Percentiles rank a stretch among this genome's conserved stretches.
phyloP scores from a whole-genome alignment of 2,329 filamentous ascomycete species.

The Talaromyces amestolkiae region DNA sequence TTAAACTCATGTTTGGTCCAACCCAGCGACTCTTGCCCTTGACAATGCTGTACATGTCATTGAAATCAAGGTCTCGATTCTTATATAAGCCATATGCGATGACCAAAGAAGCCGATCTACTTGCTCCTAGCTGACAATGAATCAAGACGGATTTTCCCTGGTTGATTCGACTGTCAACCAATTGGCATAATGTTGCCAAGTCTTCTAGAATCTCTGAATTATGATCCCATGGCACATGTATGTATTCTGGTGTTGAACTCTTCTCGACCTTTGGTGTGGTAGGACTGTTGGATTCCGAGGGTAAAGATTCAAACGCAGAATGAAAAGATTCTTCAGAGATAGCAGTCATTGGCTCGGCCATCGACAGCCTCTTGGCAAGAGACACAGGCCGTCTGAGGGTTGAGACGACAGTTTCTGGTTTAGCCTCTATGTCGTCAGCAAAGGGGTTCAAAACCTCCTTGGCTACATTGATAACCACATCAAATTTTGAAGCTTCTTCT shows the following conservation, averaged over 20 bases:
- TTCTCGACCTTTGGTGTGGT: conserved; percentile 32
- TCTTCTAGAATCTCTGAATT: conserved; percentile 67
- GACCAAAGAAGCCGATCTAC: conserved; percentile 63
- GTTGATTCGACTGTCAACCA: conserved; percentile 59
- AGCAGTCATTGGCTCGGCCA: conserved; percentile 45
- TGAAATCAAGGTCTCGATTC: conserved; percentile 60
- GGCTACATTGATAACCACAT: conserved; percentile 64
- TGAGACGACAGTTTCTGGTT: conserved; percentile 42
- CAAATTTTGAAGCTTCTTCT: conserved; percentile 59
- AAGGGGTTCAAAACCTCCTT: conserved; percentile 65
- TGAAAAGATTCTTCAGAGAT: conserved; percentile 49
- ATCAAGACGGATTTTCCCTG: conserved; percentile 61
- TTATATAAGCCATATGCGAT: conserved; percentile 66
- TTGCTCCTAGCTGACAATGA: conserved; percentile 65
- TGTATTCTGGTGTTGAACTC: conserved; percentile 56
- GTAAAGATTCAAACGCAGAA: conserved; percentile 47
- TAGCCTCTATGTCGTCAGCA: conserved; percentile 27
- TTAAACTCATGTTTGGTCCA: conserved; percentile 66
- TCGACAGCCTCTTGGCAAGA: conserved; percentile 33
- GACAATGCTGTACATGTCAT: conserved; percentile 63
- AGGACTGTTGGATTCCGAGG: conserved; percentile 29
- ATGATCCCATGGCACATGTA: conserved; percentile 66
- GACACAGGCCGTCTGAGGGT: conserved; percentile 45
- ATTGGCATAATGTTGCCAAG: conserved; percentile 57
- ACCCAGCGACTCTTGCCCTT: conserved; percentile 66